Evolutionary conservation across 345 rosid species (phyloP).

Genomic region (Eucalyptus victrix): DNA sequence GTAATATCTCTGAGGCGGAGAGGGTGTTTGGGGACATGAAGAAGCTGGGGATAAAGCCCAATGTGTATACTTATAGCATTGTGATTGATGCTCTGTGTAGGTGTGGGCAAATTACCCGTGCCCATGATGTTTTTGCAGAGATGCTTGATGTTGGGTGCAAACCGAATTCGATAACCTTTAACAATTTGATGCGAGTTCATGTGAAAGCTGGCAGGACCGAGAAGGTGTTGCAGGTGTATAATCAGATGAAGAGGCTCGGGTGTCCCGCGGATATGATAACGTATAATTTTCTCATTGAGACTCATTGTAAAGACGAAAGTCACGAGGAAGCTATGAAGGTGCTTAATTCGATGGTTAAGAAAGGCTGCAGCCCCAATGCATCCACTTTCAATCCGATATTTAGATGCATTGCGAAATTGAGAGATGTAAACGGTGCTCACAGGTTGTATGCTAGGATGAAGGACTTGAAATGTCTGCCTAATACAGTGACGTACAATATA

Average conservation of each 20-base stretch:
- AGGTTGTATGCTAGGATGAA: constrained; percentile 67
- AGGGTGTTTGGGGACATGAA: constrained; percentile 78
- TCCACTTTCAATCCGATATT: constrained; percentile 69
- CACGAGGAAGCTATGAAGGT: constrained; percentile 62
- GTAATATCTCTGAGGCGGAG: constrained; percentile 59
- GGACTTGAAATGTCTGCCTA: constrained; percentile 45
- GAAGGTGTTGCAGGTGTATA: constrained; percentile 88
- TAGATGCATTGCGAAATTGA: constrained; percentile 51
- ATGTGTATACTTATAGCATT: constrained; percentile 75
- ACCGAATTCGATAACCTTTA: constrained; percentile 79
- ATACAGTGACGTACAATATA: constrained; percentile 62
- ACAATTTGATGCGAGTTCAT: constrained; percentile 80
- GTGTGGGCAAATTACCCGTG: constrained; percentile 70
- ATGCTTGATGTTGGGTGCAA: constrained; percentile 65
- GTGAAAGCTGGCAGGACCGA: constrained; percentile 79
- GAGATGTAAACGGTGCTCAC: constrained; percentile 79
- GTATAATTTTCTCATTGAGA: constrained; percentile 61
- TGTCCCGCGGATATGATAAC: constrained; percentile 60
- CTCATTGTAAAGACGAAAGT: constrained; percentile 62
- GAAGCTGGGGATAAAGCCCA: constrained; percentile 52
- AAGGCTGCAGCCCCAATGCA: constrained; percentile 50
- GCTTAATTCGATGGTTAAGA: constrained; percentile 50
- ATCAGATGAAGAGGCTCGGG: constrained; percentile 79
- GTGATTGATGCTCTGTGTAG: constrained; percentile 88
- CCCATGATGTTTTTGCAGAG: constrained; percentile 81